phyloP scores from a whole-genome alignment of 2,329 filamentous ascomycete species.

The Cercospora sp. region DNA sequence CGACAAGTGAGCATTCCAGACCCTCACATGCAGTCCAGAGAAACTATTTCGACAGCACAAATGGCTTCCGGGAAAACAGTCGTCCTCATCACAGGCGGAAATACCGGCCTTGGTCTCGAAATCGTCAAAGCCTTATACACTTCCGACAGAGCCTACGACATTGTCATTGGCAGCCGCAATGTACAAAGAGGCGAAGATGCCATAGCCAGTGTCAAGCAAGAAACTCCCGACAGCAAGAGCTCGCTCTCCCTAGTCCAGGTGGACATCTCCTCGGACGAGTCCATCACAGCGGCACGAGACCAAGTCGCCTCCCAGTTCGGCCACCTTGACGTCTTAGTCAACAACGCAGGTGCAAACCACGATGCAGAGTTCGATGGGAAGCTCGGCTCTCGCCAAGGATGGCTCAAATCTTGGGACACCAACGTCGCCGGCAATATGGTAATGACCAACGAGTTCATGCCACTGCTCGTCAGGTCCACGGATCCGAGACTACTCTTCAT shows the following conservation, averaged over 20 bases:
- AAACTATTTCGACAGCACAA: too few species aligned
- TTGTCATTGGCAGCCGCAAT: conserved; percentile 58
- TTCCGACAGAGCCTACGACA: conserved; percentile 54
- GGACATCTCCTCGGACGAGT: conserved; percentile 56
- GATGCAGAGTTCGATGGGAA: conserved; percentile 42
- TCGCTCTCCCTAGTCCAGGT: conserved; percentile 53
- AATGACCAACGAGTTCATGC: conserved; percentile 41
- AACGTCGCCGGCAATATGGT: conserved; percentile 46
- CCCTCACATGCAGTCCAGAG: too few species aligned
- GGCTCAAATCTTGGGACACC: conserved; percentile 41
- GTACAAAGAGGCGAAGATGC: conserved; percentile 55
- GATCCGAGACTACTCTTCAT: conserved; percentile 44
- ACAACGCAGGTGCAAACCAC: conserved; percentile 57
- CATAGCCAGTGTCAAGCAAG: conserved; percentile 44
- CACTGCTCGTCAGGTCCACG: conserved; percentile 42
- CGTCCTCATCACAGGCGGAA: conserved; percentile 60
- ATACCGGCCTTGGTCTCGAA: conserved; percentile 61
- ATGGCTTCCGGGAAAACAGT: conserved; percentile 40
- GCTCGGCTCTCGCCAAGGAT: conserved; percentile 41
- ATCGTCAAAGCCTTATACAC: conserved; percentile 56
- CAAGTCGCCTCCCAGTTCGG: conserved; percentile 47
- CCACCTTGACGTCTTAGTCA: conserved; percentile 56
- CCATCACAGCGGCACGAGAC: conserved; percentile 52
- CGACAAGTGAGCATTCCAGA: background rate
- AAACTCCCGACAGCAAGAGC: conserved; percentile 46